Evolutionary conservation across 257 asterid genomes (phyloP), one percentile per base, ranked within the genome.

Genomic region (Nemophila menziesii): DNA sequence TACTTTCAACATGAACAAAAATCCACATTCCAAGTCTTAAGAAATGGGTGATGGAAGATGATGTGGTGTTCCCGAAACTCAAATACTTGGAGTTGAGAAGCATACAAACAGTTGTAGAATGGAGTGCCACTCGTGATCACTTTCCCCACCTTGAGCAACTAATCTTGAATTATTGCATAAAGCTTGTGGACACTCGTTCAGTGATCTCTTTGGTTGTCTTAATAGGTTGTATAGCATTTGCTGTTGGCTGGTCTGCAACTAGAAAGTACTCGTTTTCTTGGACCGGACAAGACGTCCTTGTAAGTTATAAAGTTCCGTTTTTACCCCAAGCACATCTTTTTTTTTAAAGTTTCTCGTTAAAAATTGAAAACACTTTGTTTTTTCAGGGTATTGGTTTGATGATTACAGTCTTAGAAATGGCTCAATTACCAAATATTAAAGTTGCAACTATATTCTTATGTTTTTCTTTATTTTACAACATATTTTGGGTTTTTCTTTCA

Each of bases 401-500:
- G 93, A 63, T 81, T 66, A 78, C 93, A 29, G 92, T 85, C 68
- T 62, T 85, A 73, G 96, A 85, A 55, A 38, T 85, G 79, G 94
- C 93, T 48, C 98, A 79, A 53, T 68, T 90, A 60, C 96, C 96
- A 59, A 90, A 90, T 69, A 85, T 90, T 45, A 90, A 79, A 96
- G 94, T 90, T 54, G 95, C 98, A 43, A 85, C 98, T 11, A 86
- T 85, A 16, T 82, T 90, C 56, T 74, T 90, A 57, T 74, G 96
- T 42, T 78, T 85, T 20, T 96, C 96, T 27, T 90, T 90, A 63
- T 66, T 81, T 36, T 90, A 90, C 56, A 94, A 90, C 72, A 85
- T 90, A 71, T 90, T 90, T 62, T 90, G 98, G 98, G 98, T 84
- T 61, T 90, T 90, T 79, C 73, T 85, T 33, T 90, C 98, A 18